phyloP scores from a whole-genome alignment of 148 eudicot genomes.

The Camellia japonica region DNA sequence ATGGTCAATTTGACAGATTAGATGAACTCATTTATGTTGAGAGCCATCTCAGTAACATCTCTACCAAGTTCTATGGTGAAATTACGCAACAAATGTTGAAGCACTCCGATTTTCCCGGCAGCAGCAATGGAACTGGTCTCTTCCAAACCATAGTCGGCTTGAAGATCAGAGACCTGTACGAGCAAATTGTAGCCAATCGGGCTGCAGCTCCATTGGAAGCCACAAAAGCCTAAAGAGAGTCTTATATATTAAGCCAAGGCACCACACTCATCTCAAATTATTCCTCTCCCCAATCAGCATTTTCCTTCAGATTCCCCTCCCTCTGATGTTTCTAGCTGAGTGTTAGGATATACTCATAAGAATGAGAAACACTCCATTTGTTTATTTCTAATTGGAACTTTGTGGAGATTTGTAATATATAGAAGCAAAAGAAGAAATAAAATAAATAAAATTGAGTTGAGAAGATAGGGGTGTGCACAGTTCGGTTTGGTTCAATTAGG shows the following conservation, averaged over 20 bases:
- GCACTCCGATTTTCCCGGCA: slow-evolving; percentile 95
- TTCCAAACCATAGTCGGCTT: slow-evolving; percentile 94
- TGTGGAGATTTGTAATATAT: slow-evolving; percentile 28
- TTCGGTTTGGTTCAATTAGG: no score
- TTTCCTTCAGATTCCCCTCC: background rate
- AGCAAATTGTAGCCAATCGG: slow-evolving; percentile 65
- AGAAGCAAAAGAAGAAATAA: slow-evolving; percentile 24
- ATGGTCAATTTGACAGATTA: slow-evolving; percentile 95
- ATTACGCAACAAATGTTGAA: slow-evolving; percentile 97
- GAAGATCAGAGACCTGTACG: slow-evolving; percentile 95
- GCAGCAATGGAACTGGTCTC: slow-evolving; percentile 95
- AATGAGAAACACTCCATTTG: slow-evolving; percentile 20
- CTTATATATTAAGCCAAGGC: slow-evolving; percentile 6
- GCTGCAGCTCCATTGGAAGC: slow-evolving; percentile 56
- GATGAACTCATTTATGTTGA: slow-evolving; percentile 96
- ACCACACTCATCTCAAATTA: slow-evolving; percentile 11
- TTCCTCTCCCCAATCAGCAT: background rate
- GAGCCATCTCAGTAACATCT: slow-evolving; percentile 94
- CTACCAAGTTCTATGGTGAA: slow-evolving; percentile 97
- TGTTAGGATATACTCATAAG: slow-evolving; percentile 13
- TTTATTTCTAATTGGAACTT: slow-evolving; percentile 22
- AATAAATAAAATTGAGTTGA: slow-evolving; percentile 14
- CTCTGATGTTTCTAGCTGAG: slow-evolving; percentile 12
- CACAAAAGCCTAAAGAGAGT: slow-evolving; percentile 52
- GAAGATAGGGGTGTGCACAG: background rate